Evolutionary conservation across 2,329 filamentous ascomycete genomes (phyloP), one percentile per base, ranked within the genome.

Genomic region (Pyrenochaeta sp.): DNA sequence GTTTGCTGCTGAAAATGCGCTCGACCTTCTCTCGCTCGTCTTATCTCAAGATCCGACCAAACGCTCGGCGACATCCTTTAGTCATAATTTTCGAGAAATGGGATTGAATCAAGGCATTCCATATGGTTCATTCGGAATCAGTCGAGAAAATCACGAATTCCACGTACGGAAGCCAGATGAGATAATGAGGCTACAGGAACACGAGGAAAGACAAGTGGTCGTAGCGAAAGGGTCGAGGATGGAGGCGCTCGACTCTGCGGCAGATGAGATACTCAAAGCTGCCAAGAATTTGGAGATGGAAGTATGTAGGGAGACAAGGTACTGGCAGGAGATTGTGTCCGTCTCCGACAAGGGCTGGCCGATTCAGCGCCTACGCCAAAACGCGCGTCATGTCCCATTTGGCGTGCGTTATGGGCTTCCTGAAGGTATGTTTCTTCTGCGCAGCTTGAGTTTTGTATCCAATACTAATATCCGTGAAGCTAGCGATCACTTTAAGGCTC

Each of bases 331-430:
- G 68, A 86, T 98, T 2, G 81, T 96, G 46, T 86, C 88, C 9
- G 88, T 98, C 44, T 92, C 90, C 64, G 87, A 92, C 65, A 89
- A 88, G 53, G 93, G 93, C 4, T 99, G 95, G 94, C 89, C 91
- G 22, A 82, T 98, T 19, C 73, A 76, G 39, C 70, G 72, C 22
- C 61, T 71, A n/a, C 61, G 72, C 24, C 68, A 63, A 39, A 71
- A 72, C 34, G 64, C 56, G 24, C 94, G 90, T 66, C 86, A 90
- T 48, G 81, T 95, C 40, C 92, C 92, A 0, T 83, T 98, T 49
- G 93, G 90, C 22, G 94, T 98, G 36, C 88, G 91, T 62, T 97
- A 94, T 77, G 95, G 94, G 7, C 96, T 96, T 72, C 85, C 90
- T 12, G 94, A 97, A 81, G 85, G 85, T 85, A 77, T 52, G 78